phyloP scores from a whole-genome alignment of 257 asterid species.

The Penstemon eatonii region DNA sequence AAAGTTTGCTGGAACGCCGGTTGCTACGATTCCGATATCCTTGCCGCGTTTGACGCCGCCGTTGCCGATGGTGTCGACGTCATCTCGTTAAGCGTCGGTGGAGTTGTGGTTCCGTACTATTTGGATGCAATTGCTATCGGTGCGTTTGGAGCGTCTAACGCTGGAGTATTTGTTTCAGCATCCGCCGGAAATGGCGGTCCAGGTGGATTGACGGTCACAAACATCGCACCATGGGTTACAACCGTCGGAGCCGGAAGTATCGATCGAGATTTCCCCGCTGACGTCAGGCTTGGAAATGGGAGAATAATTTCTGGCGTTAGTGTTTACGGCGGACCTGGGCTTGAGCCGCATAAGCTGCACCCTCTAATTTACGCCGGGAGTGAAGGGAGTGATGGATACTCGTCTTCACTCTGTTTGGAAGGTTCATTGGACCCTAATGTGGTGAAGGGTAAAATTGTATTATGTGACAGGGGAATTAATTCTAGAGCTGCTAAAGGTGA shows the following conservation, averaged over 20 bases:
- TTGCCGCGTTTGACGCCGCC: conserved; percentile 87
- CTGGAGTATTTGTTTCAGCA: conserved; percentile 79
- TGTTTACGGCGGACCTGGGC: conserved; percentile 72
- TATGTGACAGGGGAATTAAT: conserved; percentile 81
- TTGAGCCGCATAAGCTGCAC: conserved; percentile 54
- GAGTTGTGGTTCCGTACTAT: conserved; percentile 80
- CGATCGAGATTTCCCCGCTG: conserved; percentile 87
- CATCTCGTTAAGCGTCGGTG: conserved; percentile 81
- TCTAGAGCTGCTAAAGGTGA: conserved; percentile 80
- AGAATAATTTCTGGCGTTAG: conserved; percentile 56
- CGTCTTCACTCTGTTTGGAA: conserved; percentile 74
- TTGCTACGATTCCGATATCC: conserved; percentile 84
- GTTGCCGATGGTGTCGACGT: conserved; percentile 88
- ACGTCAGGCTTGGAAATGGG: conserved; percentile 75
- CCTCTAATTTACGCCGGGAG: conserved; percentile 82
- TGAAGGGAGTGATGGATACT: conserved; percentile 74
- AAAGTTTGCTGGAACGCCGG: conserved; percentile 89
- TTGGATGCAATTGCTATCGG: conserved; percentile 82
- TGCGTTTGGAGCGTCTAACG: conserved; percentile 67
- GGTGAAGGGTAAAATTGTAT: conserved; percentile 64
- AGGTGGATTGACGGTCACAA: conserved; percentile 74
- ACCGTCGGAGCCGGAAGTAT: conserved; percentile 88
- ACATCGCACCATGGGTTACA: conserved; percentile 91
- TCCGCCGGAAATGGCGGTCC: conserved; percentile 96
- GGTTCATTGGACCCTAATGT: conserved; percentile 61